phyloP scores from a whole-genome alignment of 768 basidiomycete genomes.

The Cystofilobasidium ferigula region DNA sequence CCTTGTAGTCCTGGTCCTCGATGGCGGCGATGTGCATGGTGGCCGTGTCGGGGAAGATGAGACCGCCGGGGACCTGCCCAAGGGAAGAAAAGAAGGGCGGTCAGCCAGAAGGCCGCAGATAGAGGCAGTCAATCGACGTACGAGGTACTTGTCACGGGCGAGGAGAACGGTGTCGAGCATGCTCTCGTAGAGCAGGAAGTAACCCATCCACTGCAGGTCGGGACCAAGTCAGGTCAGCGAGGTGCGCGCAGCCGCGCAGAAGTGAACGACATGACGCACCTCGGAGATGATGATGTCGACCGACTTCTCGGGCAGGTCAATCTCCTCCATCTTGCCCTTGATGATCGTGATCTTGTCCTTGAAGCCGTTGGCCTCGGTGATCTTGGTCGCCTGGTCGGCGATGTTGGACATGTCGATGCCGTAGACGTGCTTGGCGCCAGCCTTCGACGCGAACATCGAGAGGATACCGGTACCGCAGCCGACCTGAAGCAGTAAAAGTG shows the following conservation, averaged over 20 bases:
- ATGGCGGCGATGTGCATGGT: slow-evolving; percentile 89
- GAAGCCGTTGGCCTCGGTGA: slow-evolving; percentile 92
- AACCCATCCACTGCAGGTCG: slow-evolving; percentile 76
- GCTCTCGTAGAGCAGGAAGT: slow-evolving; percentile 96
- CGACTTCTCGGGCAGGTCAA: slow-evolving; percentile 63
- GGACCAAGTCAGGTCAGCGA: slow-evolving; percentile 1
- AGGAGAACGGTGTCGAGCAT: slow-evolving; percentile 98
- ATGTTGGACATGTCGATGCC: slow-evolving; percentile 99
- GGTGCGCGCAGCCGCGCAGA: background rate
- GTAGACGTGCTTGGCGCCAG: slow-evolving; percentile 85
- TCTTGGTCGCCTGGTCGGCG: slow-evolving; percentile 96
- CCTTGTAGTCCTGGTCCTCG: slow-evolving; percentile 98
- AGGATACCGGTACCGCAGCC: slow-evolving; percentile 97
- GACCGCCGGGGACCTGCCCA: slow-evolving; percentile 54
- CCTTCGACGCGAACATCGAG: slow-evolving; percentile 95
- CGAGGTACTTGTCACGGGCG: slow-evolving; percentile 93
- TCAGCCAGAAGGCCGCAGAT: background rate
- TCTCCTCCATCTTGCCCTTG: slow-evolving; percentile 95
- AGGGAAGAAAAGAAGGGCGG: too few species aligned
- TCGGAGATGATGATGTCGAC: slow-evolving; percentile 99
- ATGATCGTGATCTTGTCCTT: slow-evolving; percentile 88
- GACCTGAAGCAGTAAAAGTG: slow-evolving; percentile 43
- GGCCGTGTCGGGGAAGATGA: slow-evolving; percentile 93
- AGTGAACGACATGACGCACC: slow-evolving; percentile 29
- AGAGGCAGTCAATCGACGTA: slow-evolving; percentile 27